phyloP scores from a whole-genome alignment of 116 monocot genomes.

The Zostera marina region DNA sequence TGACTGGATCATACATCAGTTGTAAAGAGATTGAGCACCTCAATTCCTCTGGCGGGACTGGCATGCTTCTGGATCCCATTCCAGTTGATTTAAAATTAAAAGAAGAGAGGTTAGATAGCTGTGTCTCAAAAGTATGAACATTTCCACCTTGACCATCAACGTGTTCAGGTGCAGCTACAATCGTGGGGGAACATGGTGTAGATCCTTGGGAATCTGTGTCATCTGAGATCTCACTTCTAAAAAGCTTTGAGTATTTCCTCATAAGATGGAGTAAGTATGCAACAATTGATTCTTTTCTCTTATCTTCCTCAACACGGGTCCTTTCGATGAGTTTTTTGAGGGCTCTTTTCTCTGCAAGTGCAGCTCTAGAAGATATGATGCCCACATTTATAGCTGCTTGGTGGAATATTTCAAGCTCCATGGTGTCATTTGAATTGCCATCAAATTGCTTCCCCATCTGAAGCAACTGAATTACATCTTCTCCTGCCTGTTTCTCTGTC shows the following conservation, averaged over 20 bases:
- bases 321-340: conserved; percentile 69
- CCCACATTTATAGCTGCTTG: conserved; percentile 48
- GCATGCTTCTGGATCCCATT: conserved; percentile 25
- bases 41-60: conserved; percentile 65
- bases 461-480: conserved; percentile 54
- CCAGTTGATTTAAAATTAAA: conserved; percentile 37
- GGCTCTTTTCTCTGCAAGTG: conserved; percentile 79
- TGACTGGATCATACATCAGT: conserved; percentile 93
- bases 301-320: conserved; percentile 52
- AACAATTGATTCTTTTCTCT: conserved; percentile 63
- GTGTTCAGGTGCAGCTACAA: conserved; percentile 15
- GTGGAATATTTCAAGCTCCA: conserved; percentile 73
- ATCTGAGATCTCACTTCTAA: conserved; percentile 52
- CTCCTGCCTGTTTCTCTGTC: conserved; percentile 52
- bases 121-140: conserved; percentile 26
- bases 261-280: conserved; percentile 60
- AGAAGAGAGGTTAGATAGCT: conserved; percentile 31
- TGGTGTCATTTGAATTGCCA: conserved; percentile 12
- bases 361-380: conserved; percentile 64
- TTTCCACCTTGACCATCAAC: conserved; percentile 8
- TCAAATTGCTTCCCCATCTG: conserved; percentile 39
- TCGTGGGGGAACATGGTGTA: conserved; percentile 51
- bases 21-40: conserved; percentile 82
- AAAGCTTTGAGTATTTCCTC: conserved; percentile 79
- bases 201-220: conserved; percentile 77